Evolutionary conservation across 192 early-diverging fungal species (phyloP).

Genomic region (Coemansia javaensis): DNA sequence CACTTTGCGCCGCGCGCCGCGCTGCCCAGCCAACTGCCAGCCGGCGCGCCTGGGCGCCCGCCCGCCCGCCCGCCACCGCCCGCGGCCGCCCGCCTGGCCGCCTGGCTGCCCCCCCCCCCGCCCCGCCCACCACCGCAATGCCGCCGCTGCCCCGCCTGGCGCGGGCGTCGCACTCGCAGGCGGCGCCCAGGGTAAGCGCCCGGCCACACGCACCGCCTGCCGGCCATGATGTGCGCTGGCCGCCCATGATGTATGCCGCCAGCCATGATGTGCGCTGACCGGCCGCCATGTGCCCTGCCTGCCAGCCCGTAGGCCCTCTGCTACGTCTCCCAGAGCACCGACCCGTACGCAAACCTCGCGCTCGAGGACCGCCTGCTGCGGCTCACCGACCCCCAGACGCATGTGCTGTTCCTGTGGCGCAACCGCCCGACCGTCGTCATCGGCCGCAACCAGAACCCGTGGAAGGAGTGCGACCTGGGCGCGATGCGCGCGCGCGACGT

Average conservation of each 20-base stretch:
- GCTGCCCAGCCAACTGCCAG: slow-evolving; percentile 3
- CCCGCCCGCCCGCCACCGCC: background rate
- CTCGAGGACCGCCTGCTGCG: slow-evolving; percentile 65
- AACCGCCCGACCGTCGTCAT: slow-evolving; percentile 86
- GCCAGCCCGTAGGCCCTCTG: slow-evolving; percentile 39
- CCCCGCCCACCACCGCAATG: too few relatives aligned
- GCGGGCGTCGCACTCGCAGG: too few relatives aligned
- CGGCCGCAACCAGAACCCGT: slow-evolving; percentile 98
- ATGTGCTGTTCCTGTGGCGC: slow-evolving; percentile 83
- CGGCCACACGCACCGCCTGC: too few relatives aligned
- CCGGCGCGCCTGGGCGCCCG: background rate
- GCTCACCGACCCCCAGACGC: slow-evolving; percentile 56
- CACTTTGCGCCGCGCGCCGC: slow-evolving; percentile 1
- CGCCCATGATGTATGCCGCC: too few relatives aligned
- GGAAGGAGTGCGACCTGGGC: slow-evolving; percentile 85
- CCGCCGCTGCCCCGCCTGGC: too few relatives aligned
- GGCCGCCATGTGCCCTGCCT: too few relatives aligned
- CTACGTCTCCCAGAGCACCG: slow-evolving; percentile 32
- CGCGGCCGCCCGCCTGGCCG: background rate
- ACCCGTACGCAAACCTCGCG: slow-evolving; percentile 50
- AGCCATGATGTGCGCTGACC: background rate
- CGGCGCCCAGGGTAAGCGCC: too few relatives aligned
- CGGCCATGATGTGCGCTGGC: too few relatives aligned
- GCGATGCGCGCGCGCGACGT: slow-evolving; percentile 63
- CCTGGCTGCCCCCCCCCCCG: too few relatives aligned